Conservation (phyloP, 495 filamentous ascomycete genomes). For the Penicillium diatomitis region DNA sequence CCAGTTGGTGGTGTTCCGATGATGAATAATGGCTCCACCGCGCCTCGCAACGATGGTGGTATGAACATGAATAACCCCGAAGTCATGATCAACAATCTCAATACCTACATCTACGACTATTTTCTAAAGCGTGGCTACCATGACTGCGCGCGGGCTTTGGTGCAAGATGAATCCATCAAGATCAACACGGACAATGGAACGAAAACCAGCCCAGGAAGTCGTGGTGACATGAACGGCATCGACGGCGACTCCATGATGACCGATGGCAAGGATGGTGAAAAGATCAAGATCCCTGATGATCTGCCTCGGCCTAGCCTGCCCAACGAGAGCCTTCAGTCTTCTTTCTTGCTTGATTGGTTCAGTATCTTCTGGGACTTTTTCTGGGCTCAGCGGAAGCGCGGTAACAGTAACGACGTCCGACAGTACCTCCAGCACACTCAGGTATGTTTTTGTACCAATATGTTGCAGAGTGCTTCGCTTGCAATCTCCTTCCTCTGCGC, state of each 20-base stretch:
- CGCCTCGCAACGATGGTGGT: conserved; percentile 36
- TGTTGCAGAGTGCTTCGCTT: neutral
- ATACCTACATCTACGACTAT: conserved; percentile 98
- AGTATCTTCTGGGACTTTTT: conserved; percentile 95
- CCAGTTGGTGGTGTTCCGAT: conserved; percentile 60
- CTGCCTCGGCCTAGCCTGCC: conserved; percentile 66
- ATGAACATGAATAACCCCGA: conserved; percentile 41
- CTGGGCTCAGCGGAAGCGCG: conserved; percentile 60
- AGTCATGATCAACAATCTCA: conserved; percentile 71
- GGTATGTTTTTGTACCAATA: conserved; percentile 36
- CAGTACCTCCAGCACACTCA: conserved; percentile 74
- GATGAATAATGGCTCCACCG: conserved; percentile 58
- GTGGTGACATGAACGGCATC: conserved; percentile 62
- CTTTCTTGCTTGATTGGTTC: conserved; percentile 92
- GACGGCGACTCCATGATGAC: conserved; percentile 76
- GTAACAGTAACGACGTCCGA: conserved; percentile 44
- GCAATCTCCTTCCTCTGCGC: neutral
- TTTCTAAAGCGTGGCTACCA: conserved; percentile 75
- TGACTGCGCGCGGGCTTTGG: conserved; percentile 66
- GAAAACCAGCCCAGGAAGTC: conserved; percentile 48
- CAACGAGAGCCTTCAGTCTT: conserved; percentile 52
- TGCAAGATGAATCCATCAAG: conserved; percentile 41
- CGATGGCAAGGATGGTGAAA: conserved; percentile 67
- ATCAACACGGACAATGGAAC: conserved; percentile 50
- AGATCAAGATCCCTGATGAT: conserved; percentile 65